Evolutionary conservation across 139 green algal genomes (phyloP), one percentile per base, ranked within the genome.

Genomic region (Chlamydomonas eustigma): DNA sequence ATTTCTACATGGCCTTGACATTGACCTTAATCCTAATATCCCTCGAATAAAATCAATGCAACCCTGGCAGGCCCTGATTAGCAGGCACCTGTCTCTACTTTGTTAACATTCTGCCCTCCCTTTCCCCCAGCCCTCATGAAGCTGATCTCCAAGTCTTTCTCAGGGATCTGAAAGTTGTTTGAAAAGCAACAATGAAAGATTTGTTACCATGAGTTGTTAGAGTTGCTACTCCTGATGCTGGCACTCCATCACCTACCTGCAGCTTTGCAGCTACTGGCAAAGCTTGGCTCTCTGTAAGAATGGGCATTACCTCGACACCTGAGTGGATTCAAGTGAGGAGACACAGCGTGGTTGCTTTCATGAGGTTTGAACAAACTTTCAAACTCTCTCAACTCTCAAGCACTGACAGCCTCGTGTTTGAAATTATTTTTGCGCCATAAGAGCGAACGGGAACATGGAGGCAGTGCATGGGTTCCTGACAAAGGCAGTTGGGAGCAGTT

Each of bases 81-180:
- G 44, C 5, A 68, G 2, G 51, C n/a, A 78, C 52, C 52, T 31
- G 52, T 68, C 52, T 68, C 44, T 38, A 98, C 92, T 85, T 99
- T 99, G 91, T 99, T 99, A 4, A 99, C 96, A 80, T 99, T 98
- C 84, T 99, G 93, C 1, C 93, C 93, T 1, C 93, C 93, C 35
- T 89, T 88, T 6, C 92, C 92, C 2, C 92, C 87, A 1, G 83
- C 74, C 5, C 91, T 74, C 89, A 92, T 93, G 32, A 91, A 95
- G 2, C 84, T 91, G 31, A 97, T 85, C 76, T 98, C 92, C 66
- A 99, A 65, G 74, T 99, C 96, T 0, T 31, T 32, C 2, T 97
- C 93, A 22, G 86, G 88, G 8, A 97, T 68, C 12, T 92, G 78
- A 12, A 83, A 58, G 12, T 58, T 58, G 44, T 58, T 58, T 18